These are phyloP conservation scores for Boletus subcaerulescens DNA, from an alignment of 768 basidiomycete species.

Conservation along the genomic window DNA sequence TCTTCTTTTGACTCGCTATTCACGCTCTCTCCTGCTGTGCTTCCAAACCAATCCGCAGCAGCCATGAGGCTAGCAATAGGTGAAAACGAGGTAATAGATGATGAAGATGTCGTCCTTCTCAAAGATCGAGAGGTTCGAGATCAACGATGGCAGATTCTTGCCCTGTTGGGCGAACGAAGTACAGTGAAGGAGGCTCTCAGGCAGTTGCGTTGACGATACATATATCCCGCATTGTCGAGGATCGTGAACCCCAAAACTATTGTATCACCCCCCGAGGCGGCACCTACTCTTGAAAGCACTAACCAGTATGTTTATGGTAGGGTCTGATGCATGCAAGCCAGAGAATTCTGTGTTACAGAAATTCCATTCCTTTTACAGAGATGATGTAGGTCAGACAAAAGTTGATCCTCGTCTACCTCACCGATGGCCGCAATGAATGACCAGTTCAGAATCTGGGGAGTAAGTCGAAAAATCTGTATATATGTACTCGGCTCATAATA, in stretches of 20 bases:
- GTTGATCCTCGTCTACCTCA: too few species aligned
- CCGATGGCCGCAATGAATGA: too few species aligned
- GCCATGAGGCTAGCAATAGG: constrained; percentile 67
- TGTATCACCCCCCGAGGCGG: not conserved
- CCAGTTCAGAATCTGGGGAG: not conserved
- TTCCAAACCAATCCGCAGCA: constrained; percentile 78
- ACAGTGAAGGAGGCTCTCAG: constrained; percentile 60
- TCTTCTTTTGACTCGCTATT: constrained; percentile 77
- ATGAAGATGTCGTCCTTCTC: constrained; percentile 48
- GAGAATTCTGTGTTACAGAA: not conserved
- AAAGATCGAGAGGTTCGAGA: constrained; percentile 66
- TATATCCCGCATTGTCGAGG: not conserved
- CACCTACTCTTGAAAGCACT: not conserved
- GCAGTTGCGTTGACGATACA: constrained; percentile 29
- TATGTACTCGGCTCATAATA: not conserved
- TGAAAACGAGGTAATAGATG: constrained; percentile 44
- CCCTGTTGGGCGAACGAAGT: constrained; percentile 70
- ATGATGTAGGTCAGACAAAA: too few species aligned
- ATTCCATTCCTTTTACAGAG: too few species aligned
- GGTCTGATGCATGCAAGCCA: not conserved
- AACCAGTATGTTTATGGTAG: too few species aligned
- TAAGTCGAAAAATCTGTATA: not conserved
- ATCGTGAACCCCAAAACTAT: not conserved
- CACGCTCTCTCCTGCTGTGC: constrained; percentile 68
- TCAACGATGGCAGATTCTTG: constrained; percentile 75